Evolutionary conservation across 768 basidiomycete species (phyloP).

Genomic region (Lentinula sp.): DNA sequence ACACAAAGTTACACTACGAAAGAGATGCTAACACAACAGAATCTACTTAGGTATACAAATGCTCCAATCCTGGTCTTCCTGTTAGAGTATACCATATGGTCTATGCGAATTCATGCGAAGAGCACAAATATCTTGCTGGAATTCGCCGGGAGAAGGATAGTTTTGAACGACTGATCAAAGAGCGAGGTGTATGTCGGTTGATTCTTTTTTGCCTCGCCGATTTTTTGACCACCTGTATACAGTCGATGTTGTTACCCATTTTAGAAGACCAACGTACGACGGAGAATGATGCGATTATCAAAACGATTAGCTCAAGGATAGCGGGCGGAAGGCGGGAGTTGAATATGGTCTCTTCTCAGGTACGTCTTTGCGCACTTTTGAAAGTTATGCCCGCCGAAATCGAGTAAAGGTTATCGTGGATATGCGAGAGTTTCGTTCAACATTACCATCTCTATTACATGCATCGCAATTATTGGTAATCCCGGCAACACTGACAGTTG

Average conservation of each 20-base stretch:
- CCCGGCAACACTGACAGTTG: slow-evolving; percentile 91
- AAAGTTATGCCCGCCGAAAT: not conserved
- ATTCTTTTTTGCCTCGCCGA: not conserved
- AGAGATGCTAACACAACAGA: too few species aligned
- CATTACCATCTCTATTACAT: slow-evolving; percentile 85
- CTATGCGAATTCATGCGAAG: slow-evolving; percentile 91
- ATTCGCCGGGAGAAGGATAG: slow-evolving; percentile 90
- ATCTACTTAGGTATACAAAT: slow-evolving; percentile 71
- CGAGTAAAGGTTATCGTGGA: slow-evolving; percentile 81
- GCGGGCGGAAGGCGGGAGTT: slow-evolving; percentile 79
- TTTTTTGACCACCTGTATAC: not conserved
- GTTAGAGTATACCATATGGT: slow-evolving; percentile 94
- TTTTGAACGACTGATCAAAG: slow-evolving; percentile 88
- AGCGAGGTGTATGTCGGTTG: slow-evolving; percentile 68
- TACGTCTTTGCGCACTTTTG: slow-evolving; percentile 17
- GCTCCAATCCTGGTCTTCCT: slow-evolving; percentile 72
- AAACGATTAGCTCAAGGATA: slow-evolving; percentile 77
- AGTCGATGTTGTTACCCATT: slow-evolving; percentile 91
- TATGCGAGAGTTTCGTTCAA: slow-evolving; percentile 93
- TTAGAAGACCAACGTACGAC: slow-evolving; percentile 49
- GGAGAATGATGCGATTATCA: slow-evolving; percentile 55
- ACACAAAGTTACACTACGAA: too few species aligned
- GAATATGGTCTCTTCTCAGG: slow-evolving; percentile 59
- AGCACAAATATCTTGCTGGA: slow-evolving; percentile 89
- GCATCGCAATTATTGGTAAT: slow-evolving; percentile 72